phyloP scores from a whole-genome alignment of 306 rosid species.

The Lathyrus sativus region DNA sequence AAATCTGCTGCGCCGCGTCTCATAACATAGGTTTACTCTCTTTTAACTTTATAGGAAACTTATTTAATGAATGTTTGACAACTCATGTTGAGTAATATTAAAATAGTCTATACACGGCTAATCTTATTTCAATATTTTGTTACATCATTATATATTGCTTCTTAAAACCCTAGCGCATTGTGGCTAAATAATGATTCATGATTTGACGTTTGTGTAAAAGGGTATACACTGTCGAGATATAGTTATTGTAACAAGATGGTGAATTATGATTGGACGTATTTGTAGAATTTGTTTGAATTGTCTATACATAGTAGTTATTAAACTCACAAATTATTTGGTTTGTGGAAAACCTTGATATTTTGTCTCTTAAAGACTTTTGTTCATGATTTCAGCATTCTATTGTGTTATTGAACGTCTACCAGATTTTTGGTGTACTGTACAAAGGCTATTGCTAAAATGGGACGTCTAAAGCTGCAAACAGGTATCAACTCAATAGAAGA shows the following conservation, averaged over 20 bases:
- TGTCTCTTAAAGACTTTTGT: background rate
- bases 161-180: background rate
- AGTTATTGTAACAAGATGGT: background rate
- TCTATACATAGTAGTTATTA: background rate
- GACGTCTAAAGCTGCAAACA: conserved; percentile 74
- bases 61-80: background rate
- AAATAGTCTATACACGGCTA: background rate
- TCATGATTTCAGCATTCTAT: background rate
- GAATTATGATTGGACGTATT: background rate
- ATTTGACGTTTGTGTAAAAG: background rate
- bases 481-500: conserved; percentile 84
- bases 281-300: background rate
- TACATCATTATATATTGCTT: background rate
- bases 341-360: conserved; percentile 32
- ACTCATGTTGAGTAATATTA: background rate
- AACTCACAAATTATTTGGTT: conserved; percentile 4
- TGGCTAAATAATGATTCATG: background rate
- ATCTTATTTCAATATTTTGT: background rate
- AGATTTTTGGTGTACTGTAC: conserved; percentile 29
- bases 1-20: background rate
- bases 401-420: conserved; percentile 27
- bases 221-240: background rate
- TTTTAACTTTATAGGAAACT: background rate
- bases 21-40: background rate
- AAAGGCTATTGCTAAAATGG: conserved; percentile 51